A percentile compares a stretch with the other conserved stretches of the same genome.
Conservation (phyloP, 495 filamentous ascomycete genomes). For the Friedmanniomyces simplex region DNA sequence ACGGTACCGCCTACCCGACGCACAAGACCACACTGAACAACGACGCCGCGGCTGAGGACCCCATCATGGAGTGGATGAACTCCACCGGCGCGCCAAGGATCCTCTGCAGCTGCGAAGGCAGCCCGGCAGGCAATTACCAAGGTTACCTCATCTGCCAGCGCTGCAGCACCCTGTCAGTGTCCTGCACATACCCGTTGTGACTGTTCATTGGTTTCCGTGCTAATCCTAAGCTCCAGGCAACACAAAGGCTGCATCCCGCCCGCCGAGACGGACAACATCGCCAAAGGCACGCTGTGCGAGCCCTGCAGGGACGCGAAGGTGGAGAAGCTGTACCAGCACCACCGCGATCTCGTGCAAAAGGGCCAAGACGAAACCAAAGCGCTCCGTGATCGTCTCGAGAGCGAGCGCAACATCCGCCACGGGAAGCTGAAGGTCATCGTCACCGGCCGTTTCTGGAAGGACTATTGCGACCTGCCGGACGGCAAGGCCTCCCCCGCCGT, state of each 20-base stretch:
- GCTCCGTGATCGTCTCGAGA: background rate
- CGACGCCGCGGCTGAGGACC: background rate
- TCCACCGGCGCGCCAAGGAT: background rate
- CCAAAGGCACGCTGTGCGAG: background rate
- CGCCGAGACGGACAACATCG: background rate
- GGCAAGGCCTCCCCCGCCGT: background rate
- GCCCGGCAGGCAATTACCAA: background rate
- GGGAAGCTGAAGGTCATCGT: background rate
- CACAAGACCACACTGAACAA: background rate
- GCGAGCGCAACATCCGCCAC: background rate
- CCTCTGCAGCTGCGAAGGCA: background rate
- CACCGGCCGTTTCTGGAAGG: constrained; percentile 2
- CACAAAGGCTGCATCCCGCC: background rate
- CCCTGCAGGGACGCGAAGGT: background rate
- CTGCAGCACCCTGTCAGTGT: background rate
- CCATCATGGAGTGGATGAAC: background rate
- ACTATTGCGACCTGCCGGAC: constrained; percentile 10
- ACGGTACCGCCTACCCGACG: background rate
- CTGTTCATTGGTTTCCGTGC: too few relatives aligned
- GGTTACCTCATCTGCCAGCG: constrained; percentile 1
- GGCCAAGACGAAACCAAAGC: background rate
- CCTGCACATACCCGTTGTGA: too few relatives aligned
- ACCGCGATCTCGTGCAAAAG: background rate
- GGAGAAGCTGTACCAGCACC: background rate
- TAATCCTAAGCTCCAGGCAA: background rate